Base-by-base conservation (phyloP, 2,329 filamentous ascomycete genomes). In the Clarireedia homoeocarpa region DNA sequence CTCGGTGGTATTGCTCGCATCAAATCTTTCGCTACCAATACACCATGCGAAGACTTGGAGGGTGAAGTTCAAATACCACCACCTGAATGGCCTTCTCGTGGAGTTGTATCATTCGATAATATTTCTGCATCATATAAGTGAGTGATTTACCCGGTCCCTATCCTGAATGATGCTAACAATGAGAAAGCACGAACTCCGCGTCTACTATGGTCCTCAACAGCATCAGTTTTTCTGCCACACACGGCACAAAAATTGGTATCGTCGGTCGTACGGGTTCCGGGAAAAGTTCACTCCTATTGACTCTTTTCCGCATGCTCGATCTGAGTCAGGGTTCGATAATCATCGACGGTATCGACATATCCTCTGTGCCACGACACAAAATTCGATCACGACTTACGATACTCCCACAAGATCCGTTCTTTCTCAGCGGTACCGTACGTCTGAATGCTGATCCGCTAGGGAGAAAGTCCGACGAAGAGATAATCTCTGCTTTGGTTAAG, bases 261-360 rank as follows among this genome's bases (percentile, higher is more conserved):
- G 59, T 56, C n/a, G 58, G 57, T 38, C 58, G 65, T 2, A 62
- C 63, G 10, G 67, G 66, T 39, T 30, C 23, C 52, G 73, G 73
- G 2, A 74, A 75, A 53, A 72, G 67, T 27, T 67, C 69, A 0
- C 66, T 80, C 0, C 66, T 79, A 1, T 67, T 75, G 6, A 67
- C 74, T 0, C 65, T 82, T 2, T 72, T 81, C 36, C 72, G 76
- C 15, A 72, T 81, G 59, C 63, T 79, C 14, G 71, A 77, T 10
- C 63, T 71, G 24, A 67, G 67, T 3, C 57, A 66, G 0, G 77
- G 78, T 2, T 53, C 17, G 36, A 53, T 53, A 2, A 38, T 12
- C 10, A 53, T 53, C 12, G 30, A 39, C 12, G 15, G 44, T 26
- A 38, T 53, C 4, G 30, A 53, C 9, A 30, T 49, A 14, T 30